phyloP scores from a whole-genome alignment of 2,329 filamentous ascomycete genomes.

The Orbilia brochopaga region DNA sequence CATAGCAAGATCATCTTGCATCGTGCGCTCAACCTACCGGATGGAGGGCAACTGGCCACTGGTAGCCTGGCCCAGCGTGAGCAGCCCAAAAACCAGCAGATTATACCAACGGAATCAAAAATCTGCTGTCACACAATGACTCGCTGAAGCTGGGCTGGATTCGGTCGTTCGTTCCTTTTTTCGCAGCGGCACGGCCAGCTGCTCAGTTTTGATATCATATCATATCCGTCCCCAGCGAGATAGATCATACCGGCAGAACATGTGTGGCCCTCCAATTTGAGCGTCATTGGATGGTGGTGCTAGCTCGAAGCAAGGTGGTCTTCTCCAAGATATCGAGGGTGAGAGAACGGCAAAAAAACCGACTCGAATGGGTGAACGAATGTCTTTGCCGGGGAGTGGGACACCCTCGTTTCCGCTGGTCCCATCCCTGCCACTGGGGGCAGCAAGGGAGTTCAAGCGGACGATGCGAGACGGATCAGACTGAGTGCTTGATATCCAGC shows the following conservation, averaged over 20 bases:
- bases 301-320: constrained; percentile 31
- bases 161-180: constrained; percentile 41
- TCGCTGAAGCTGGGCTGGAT: constrained; percentile 22
- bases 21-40: constrained; percentile 1
- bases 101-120: constrained; percentile 17
- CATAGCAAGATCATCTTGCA: not conserved
- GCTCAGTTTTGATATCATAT: constrained; percentile 25
- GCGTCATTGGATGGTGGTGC: constrained; percentile 8
- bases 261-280: constrained; percentile 50
- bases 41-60: not conserved
- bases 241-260: constrained; percentile 31
- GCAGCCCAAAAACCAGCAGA: not conserved
- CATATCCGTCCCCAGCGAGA: constrained; percentile 17
- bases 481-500: constrained; percentile 41
- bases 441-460: constrained; percentile 20
- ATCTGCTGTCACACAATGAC: constrained; percentile 45
- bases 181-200: not conserved
- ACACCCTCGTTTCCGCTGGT: constrained; percentile 49
- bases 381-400: not conserved
- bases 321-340: constrained; percentile 19
- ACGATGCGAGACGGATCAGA: constrained; percentile 8
- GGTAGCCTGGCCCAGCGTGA: too few species aligned
- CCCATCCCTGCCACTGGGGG: constrained; percentile 36
- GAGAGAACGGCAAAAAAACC: constrained; percentile 19
- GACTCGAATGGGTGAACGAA: constrained; percentile 17